Evolutionary conservation across 1,139 yeast species (phyloP).

Genomic region (Petasospora rhodanensis): DNA sequence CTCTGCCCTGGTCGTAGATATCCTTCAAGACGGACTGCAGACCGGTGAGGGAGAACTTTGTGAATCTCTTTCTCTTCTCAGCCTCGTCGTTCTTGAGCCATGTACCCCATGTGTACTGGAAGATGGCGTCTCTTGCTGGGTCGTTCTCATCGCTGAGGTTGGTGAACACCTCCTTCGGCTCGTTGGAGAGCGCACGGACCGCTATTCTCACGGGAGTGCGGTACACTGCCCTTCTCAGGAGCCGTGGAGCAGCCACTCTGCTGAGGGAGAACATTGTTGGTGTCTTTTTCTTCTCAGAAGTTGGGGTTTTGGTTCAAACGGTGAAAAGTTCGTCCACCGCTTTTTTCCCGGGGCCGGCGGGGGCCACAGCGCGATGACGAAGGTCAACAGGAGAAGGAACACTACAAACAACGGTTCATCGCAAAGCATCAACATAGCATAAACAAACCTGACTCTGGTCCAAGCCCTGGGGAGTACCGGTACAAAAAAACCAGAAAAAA

Average conservation of each 20-base stretch:
- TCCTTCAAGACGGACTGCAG: constrained; percentile 46
- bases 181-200: constrained; percentile 19
- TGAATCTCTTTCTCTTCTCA: constrained; percentile 71
- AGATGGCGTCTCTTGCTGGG: constrained; percentile 70
- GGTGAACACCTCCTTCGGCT: constrained; percentile 37
- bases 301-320: too few relatives aligned
- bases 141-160: constrained; percentile 56
- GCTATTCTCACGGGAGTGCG: constrained; percentile 2
- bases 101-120: constrained; percentile 91
- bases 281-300: too few relatives aligned
- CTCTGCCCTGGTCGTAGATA: constrained; percentile 31
- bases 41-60: constrained; percentile 82
- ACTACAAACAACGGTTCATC: too few relatives aligned
- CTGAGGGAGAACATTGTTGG: constrained; percentile 10
- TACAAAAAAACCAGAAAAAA: not conserved
- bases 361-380: not conserved
- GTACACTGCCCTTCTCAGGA: constrained; percentile 8
- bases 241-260: constrained; percentile 10
- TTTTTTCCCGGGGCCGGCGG: not conserved
- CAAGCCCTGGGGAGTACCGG: not conserved
- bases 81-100: constrained; percentile 78
- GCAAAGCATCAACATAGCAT: too few relatives aligned
- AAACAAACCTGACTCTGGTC: too few relatives aligned
- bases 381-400: too few relatives aligned
- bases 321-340: too few relatives aligned